Percentiles rank a stretch among this genome's conserved stretches.
Conservation (phyloP, 2,329 filamentous ascomycete genomes). For the Byssochlamys sp. region DNA sequence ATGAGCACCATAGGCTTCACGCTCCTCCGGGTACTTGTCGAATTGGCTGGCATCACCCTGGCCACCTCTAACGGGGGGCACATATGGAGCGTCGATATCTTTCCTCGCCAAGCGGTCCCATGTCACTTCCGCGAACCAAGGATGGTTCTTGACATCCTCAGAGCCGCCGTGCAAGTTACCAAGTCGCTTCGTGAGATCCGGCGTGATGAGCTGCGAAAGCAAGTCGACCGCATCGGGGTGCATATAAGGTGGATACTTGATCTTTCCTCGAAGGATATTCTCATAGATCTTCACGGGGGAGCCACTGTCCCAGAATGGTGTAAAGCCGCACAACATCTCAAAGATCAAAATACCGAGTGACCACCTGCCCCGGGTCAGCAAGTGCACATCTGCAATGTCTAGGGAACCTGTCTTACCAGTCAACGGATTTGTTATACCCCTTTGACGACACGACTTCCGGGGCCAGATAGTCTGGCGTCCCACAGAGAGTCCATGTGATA, state of each 20-base stretch:
- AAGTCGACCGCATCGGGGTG: conserved; percentile 89
- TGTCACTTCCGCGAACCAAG: conserved; percentile 95
- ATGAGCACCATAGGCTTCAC: conserved; percentile 72
- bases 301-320: conserved; percentile 95
- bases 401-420: conserved; percentile 60
- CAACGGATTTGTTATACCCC: conserved; percentile 98
- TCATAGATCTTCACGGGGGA: conserved; percentile 99
- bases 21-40: conserved; percentile 94
- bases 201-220: conserved; percentile 83
- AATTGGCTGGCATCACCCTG: conserved; percentile 94
- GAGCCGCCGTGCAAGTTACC: conserved; percentile 88
- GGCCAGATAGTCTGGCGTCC: conserved; percentile 92
- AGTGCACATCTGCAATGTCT: conserved; percentile 1
- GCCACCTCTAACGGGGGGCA: conserved; percentile 86
- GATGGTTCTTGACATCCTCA: conserved; percentile 85
- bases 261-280: conserved; percentile 89
- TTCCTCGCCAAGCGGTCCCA: conserved; percentile 92
- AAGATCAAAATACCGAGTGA: conserved; percentile 96
- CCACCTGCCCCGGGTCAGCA: conserved; percentile 57
- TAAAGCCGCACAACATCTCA: conserved; percentile 98
- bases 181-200: conserved; percentile 85
- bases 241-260: conserved; percentile 95
- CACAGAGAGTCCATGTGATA: conserved; percentile 97
- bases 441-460: conserved; percentile 98
- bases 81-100: conserved; percentile 96